Base-by-base conservation (phyloP, 495 filamentous ascomycete genomes). In the Aspergillus egyptiacus region DNA sequence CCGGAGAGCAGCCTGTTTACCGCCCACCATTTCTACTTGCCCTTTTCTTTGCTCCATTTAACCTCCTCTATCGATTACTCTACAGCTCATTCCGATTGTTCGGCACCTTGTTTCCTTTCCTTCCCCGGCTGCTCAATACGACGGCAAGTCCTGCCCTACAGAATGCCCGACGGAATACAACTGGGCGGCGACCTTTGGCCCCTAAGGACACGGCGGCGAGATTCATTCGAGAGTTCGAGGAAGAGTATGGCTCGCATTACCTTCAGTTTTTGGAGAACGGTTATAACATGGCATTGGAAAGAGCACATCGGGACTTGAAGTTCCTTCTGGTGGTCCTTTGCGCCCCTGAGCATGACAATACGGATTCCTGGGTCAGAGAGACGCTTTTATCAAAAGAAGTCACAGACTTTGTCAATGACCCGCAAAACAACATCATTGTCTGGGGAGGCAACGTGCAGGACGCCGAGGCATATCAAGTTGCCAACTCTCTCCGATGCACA, bases 371-470 rank as follows among this genome's bases (percentile, higher is more conserved):
- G 71, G 82, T 93, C 41, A 77, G 77, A 9, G 80, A 91, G 32
- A 96, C 89, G 0, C 77, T 98, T 0, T 73, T 94, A 6, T 76
- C 84, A 9, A 79, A 78, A 14, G 84, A 91, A 37, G 79, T 95
- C 2, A 72, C 83, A 14, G 62, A 71, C 19, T 95, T 86, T 50
- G 57, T 97, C 60, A 84, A 79, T 45, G 76, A 88, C 50, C 75
- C 81, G 2, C 67, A 71, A 28, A 85, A 90, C 60, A 84, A 86
- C 53, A 77, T 96, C 32, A 70, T 96, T 2, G 61, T 97, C 3
- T 98, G 93, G 93, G 89, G 81, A 15, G 93, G 94, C 15, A 94
- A 85, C 50, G 84, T 97, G 1, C 81, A 86, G 53, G 93, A 98
- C 59, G 82, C 89, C 4, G 93, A 98, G 65, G 86, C 90, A 5